Evolutionary conservation across 805 yeast genomes (phyloP).

Genomic region (Metahyphopichia silvanorum): DNA sequence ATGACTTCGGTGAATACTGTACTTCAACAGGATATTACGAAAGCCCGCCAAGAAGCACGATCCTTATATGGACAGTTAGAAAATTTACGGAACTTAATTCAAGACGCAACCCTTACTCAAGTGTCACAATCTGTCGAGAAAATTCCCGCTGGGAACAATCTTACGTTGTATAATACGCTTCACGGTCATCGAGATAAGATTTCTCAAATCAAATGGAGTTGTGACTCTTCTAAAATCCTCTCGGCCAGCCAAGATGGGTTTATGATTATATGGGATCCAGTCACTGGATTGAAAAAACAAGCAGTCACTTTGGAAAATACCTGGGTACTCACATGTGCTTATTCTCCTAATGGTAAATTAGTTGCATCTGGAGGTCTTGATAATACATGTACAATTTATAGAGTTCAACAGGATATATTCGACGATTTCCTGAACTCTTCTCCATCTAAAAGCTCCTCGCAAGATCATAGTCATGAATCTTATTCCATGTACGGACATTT

Average conservation of each 20-base stretch:
- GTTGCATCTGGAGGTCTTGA: conserved; percentile 84
- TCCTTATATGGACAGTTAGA: conserved; percentile 50
- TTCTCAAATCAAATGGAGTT: conserved; percentile 65
- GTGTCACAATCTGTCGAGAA: conserved; percentile 32
- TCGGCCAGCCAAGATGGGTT: conserved; percentile 87
- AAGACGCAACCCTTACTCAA: conserved; percentile 44
- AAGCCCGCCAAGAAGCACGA: conserved; percentile 45
- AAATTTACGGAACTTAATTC: conserved; percentile 36
- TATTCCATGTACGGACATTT: conserved; percentile 11
- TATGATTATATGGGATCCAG: conserved; percentile 78
- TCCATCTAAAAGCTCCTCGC: conserved; percentile 1
- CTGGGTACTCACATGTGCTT: conserved; percentile 77
- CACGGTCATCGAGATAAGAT: conserved; percentile 75
- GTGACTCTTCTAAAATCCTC: conserved; percentile 55
- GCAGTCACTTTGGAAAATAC: conserved; percentile 72
- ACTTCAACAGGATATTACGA: conserved; percentile 8
- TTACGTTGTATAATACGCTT: conserved; percentile 36
- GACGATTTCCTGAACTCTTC: conserved; percentile 1
- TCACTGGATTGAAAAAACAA: conserved; percentile 64
- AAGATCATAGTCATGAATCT: conserved; percentile 1
- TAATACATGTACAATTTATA: conserved; percentile 71
- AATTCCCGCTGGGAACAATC: conserved; percentile 23
- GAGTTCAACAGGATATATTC: conserved; percentile 15
- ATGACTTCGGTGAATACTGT: background rate
- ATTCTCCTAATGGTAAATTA: conserved; percentile 59